Evolutionary conservation across 2,329 filamentous ascomycete species (phyloP), one percentile per base, ranked within the genome.

Genomic region (Colletotrichum navitas): DNA sequence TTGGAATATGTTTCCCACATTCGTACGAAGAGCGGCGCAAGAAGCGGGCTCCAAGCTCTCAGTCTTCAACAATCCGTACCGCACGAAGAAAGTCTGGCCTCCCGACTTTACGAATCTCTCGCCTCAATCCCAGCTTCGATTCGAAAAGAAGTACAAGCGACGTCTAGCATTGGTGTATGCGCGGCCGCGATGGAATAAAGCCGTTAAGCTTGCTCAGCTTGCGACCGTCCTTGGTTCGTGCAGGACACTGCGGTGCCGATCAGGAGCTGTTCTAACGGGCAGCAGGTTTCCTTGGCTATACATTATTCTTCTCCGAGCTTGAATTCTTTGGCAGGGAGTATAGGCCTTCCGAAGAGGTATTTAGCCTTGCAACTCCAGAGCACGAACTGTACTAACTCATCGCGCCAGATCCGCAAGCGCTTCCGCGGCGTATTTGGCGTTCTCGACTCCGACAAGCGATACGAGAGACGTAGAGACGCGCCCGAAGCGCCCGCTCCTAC

Each of bases 91-190:
- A 78, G 84, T 89, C 74, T 95, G 93, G 93, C 93, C 93, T 68
- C 93, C 93, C 16, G 90, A 94, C 80, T 93, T 95, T 81, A 83
- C 86, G 73, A 88, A 89, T 78, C 87, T 95, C 71, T 89, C 89
- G 47, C 83, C 86, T 58, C 92, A 92, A 80, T 90, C 94, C 78
- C 91, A 95, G 81, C 92, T 95, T 79, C 87, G 90, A 54, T 91
- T 94, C 76, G 93, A 95, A 84, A 90, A 92, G 80, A 91, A 92
- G 78, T 95, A 92, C 82, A 92, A 94, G 82, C 87, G 93, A 63
- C 87, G 93, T 65, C 81, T 92, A 34, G 85, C 86, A 69, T 81
- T 93, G 75, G 88, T 89, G 76, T 88, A 87, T 78, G 85, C 87
- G 51, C 83, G 90, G 29, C 91, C 92, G 11, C 80, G 81, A 59